Evolutionary conservation across 2,329 filamentous ascomycete species (phyloP).

Genomic region (Claviceps citrina): DNA sequence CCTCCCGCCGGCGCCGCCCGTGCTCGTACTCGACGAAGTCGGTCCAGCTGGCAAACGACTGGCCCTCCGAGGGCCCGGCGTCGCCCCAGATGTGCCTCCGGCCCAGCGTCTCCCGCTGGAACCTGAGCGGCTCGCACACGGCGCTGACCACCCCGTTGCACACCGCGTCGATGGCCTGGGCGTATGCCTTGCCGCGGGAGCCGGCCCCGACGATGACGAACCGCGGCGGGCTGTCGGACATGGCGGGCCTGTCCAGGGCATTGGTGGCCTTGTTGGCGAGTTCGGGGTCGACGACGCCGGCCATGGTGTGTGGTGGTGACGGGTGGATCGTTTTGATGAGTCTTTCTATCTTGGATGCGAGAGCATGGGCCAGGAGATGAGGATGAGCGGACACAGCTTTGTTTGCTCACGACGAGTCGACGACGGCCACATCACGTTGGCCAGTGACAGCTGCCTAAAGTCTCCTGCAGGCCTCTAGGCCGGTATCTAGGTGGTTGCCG

Average conservation of each 20-base stretch:
- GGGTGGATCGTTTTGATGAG: too few species aligned
- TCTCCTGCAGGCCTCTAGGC: too few species aligned
- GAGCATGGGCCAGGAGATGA: too few species aligned
- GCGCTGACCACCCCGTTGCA: slow-evolving; percentile 56
- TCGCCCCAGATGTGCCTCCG: slow-evolving; percentile 56
- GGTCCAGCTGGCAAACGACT: slow-evolving; percentile 59
- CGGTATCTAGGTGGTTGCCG: too few species aligned
- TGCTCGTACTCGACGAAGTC: slow-evolving; percentile 63
- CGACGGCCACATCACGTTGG: too few species aligned
- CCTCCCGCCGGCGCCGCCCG: slow-evolving; percentile 40
- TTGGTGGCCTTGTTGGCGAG: slow-evolving; percentile 10
- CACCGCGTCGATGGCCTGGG: slow-evolving; percentile 46
- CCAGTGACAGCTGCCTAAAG: too few species aligned
- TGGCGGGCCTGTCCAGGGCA: slow-evolving; percentile 26
- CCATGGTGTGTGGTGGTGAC: slow-evolving; percentile 9
- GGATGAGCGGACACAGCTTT: too few species aligned
- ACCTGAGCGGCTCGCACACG: slow-evolving; percentile 66
- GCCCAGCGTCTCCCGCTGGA: slow-evolving; percentile 60
- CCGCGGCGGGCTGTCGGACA: slow-evolving; percentile 39
- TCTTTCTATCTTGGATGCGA: too few species aligned
- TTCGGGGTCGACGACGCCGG: slow-evolving; percentile 11
- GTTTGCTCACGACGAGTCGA: too few species aligned
- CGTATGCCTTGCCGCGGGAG: slow-evolving; percentile 62
- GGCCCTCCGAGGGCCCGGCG: slow-evolving; percentile 35
- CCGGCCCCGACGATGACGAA: slow-evolving; percentile 74